Evolutionary conservation across 2,329 filamentous ascomycete genomes (phyloP).

Genomic region (Calonectria ilicicola): DNA sequence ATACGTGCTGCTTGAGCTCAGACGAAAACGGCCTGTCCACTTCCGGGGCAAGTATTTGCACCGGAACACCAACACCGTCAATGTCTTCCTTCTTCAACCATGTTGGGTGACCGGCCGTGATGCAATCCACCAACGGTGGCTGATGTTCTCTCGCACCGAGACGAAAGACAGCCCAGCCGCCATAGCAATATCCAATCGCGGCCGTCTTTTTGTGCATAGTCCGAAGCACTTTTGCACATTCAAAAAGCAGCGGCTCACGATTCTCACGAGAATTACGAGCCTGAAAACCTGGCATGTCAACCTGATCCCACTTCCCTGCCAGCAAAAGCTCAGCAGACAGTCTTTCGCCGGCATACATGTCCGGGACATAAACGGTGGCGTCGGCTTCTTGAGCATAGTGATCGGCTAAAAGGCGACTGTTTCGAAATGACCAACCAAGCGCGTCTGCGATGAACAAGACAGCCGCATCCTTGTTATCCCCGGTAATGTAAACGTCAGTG

Average conservation of each 20-base stretch:
- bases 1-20: conserved; percentile 56
- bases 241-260: conserved; percentile 55
- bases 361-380: conserved; percentile 58
- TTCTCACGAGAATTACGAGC: conserved; percentile 49
- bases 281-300: conserved; percentile 55
- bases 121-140: conserved; percentile 56
- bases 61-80: conserved; percentile 57
- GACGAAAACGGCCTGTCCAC: conserved; percentile 53
- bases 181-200: conserved; percentile 63
- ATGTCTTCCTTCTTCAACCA: conserved; percentile 59
- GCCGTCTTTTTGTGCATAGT: conserved; percentile 51
- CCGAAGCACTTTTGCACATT: conserved; percentile 50
- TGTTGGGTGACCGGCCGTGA: conserved; percentile 59
- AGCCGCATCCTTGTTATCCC: conserved; percentile 47
- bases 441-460: conserved; percentile 54
- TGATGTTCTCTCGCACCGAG: conserved; percentile 54
- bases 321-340: conserved; percentile 44
- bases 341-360: conserved; percentile 51
- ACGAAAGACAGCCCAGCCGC: conserved; percentile 62
- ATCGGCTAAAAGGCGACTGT: conserved; percentile 59
- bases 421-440: conserved; percentile 58
- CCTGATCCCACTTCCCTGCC: conserved; percentile 42
- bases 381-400: conserved; percentile 57
- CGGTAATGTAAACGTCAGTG: conserved; percentile 51
- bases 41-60: conserved; percentile 65